Evolutionary conservation across 371 early-diverging fungal species (phyloP), one percentile per base, ranked within the genome.

Genomic region (Ecytonucleospora hepatopenaei): DNA sequence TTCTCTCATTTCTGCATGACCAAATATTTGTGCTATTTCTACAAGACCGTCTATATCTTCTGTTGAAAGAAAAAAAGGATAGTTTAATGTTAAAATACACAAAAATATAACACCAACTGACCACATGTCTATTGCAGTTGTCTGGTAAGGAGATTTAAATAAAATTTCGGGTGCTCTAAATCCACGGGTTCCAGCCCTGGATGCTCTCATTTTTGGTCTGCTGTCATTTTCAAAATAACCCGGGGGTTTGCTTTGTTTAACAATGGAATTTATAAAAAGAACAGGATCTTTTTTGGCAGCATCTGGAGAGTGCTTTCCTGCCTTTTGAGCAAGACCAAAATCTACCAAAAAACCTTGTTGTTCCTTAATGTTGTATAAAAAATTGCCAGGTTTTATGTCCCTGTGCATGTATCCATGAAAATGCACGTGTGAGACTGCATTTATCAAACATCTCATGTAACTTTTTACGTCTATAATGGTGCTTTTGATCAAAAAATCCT

Each of bases 61-160:
- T 33, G 81, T 81, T 0, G 88, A 85, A 27, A 87, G 76, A 73
- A 94, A 97, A 69, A 95, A 94, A 0, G 97, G 95, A 76, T 88
- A 95, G 28, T 86, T 80, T 5, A 84, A 83, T 0, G 90, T 82
- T 56, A 93, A 68, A 47, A 94, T 76, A 32, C 58, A 83, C 85
- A 92, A 92, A 87, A 95, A 91, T n/a, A 97, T 94, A 74, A 95
- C 94, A 26, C 92, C 97, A 3, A 90, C 84, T 21, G 94, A 93
- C 96, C 97, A 97, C 26, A 95, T 86, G 78, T 97, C 92, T 80
- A 86, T 62, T 46, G 76, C 77, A 24, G 71, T 59, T n/a, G 69
- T 69, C 53, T 80, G 76, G 53, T 75, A 48, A 51, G 72, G 69
- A 16, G 48, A 60, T 23, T 75, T 74, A 0, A 80, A 65, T 2